Evolutionary conservation across 2,329 filamentous ascomycete species (phyloP), one percentile per base, ranked within the genome.

Genomic region (Blastomyces silverae): DNA sequence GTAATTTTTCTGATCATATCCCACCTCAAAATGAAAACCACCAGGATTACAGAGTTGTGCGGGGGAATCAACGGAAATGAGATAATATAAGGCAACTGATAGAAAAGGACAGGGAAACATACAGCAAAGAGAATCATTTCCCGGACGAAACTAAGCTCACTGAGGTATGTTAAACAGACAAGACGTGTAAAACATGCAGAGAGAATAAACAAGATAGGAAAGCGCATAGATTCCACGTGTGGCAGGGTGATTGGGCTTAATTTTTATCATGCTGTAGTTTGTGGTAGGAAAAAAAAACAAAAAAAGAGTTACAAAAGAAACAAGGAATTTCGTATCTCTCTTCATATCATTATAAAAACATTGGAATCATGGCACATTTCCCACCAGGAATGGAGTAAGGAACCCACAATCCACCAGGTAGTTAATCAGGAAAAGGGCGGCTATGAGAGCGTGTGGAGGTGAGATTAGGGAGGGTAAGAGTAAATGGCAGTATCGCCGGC

Each of bases 321-420:
- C 17, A 28, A 11, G 25, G 11, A 31, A 31, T 53, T 53, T 13
- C 25, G 11, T 28, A 28, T 28, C n/a, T 46, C 25, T 60, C 57
- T 42, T 60, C 39, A 60, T 60, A 60, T 60, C 57, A 44, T 39
- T 46, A 44, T 22, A 42, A 31, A 20, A 60, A 31, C 37, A 60
- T 60, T 15, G 37, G 20, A 31, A 44, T 60, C 57, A 60, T 46
- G 34, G 57, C 57, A 28, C 39, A 60, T 60, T 37, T 39, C 53
- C 4, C 53, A 22, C 53, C 31, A 3, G 52, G 8, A 39, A 34
- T 31, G 3, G 17, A 37, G 20, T 22, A 39, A 37, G 17, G 11
- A 57, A 39, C 5, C 53, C 31, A 10, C n/a, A n/a, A 28, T 52
- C 28, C 53, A 1, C 10, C 28, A 22, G 8, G 34, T 57, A 22